Evolutionary conservation across 306 rosid species (phyloP).

Genomic region (Trifolium repens): DNA sequence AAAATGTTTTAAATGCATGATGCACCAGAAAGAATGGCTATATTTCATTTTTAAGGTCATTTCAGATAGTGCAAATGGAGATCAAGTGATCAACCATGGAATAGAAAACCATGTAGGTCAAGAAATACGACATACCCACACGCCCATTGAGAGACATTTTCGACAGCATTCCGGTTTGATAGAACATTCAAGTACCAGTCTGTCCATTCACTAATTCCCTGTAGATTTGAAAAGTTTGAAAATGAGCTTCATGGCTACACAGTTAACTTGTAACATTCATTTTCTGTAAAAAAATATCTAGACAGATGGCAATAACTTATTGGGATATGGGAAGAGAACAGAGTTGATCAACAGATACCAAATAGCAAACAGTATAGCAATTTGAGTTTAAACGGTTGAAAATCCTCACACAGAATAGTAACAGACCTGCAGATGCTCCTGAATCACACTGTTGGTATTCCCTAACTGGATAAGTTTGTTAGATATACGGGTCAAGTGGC

Average conservation of each 20-base stretch:
- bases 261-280: conserved; percentile 6
- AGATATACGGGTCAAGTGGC: conserved; percentile 90
- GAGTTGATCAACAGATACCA: conserved; percentile 27
- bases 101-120: conserved; percentile 13
- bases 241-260: conserved; percentile 32
- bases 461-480: conserved; percentile 86
- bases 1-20: neutral
- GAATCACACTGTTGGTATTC: conserved; percentile 68
- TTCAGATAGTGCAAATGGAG: conserved; percentile 9
- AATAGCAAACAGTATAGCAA: conserved; percentile 18
- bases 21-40: conserved; percentile 11
- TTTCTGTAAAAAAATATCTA: conserved; percentile 11
- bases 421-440: conserved; percentile 72
- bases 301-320: conserved; percentile 29
- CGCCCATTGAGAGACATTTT: conserved; percentile 93
- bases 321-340: conserved; percentile 12
- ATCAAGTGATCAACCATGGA: neutral
- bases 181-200: conserved; percentile 75
- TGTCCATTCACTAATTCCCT: conserved; percentile 84
- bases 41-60: conserved; percentile 25
- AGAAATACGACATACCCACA: conserved; percentile 83
- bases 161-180: conserved; percentile 75
- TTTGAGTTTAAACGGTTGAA: conserved; percentile 6
- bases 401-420: conserved; percentile 33
- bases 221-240: conserved; percentile 40